Evolutionary conservation across 768 basidiomycete genomes (phyloP), one percentile per base, ranked within the genome.

Genomic region (Serendipita vermifera): DNA sequence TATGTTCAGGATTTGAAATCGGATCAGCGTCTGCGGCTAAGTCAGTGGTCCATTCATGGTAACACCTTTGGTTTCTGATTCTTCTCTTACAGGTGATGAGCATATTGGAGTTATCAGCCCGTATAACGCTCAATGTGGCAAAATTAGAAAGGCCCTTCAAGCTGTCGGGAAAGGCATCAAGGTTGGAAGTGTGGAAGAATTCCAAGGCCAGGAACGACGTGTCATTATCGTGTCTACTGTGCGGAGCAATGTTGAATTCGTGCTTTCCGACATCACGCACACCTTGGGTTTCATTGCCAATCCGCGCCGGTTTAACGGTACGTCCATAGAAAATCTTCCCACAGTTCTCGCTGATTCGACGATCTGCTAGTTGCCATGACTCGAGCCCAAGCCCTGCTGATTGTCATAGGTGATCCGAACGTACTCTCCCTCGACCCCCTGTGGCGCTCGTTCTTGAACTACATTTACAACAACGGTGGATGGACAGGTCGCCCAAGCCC

Each of bases 161-260:
- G 54, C 36, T 6, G 38, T 64, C 29, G 64, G 63, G 59, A 56
- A 35, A 38, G 56, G 62, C 68, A 69, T 82, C 55, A 82, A 82
- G 60, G 76, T 83, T 13, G 82, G 80, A 17, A 79, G 77, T 20
- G 80, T 81, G 1, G 82, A 83, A 60, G 79, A 81, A 57, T 81
- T 81, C 67, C 81, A 82, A 64, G 82, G 81, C 6, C 77, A 81
- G 67, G 78, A 76, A 51, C 31, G 59, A 57, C 64, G 65, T 5
- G 67, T 72, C 32, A 72, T 72, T 26, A 70, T 72, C 58, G 61
- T 72, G 36, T 70, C 71, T 11, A 72, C 71, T n/a, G 70, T 72
- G 2, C 62, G 71, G 43, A 73, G 72, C 59, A 71, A 64, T 43
- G 40, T 57, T 3, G 60, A 68, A 5, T 61, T 63, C 32, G 61